Conservation (phyloP, 169 alveolate genomes). For the Cystoisospora suis region DNA sequence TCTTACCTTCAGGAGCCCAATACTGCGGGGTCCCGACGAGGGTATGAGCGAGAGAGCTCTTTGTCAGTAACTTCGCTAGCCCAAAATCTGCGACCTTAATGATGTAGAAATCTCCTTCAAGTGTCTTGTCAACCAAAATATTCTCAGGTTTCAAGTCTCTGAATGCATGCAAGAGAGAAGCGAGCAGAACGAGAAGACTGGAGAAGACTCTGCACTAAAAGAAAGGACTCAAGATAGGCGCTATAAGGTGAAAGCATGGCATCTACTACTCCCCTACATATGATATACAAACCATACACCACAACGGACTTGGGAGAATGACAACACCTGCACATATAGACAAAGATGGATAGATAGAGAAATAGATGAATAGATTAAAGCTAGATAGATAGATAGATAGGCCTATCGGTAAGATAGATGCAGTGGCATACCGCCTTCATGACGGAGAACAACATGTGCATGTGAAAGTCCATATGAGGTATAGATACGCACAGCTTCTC, state of each 20-base stretch:
- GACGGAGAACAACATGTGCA: too few species aligned
- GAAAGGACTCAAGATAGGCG: too few species aligned
- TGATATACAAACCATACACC: too few species aligned
- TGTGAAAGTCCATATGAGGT: too few species aligned
- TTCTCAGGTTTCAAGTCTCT: constrained; percentile 73
- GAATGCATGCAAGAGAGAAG: neutral
- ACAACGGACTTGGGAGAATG: too few species aligned
- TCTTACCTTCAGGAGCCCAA: constrained; percentile 58
- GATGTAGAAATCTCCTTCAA: constrained; percentile 66
- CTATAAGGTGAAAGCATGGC: too few species aligned
- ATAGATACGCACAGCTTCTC: too few species aligned
- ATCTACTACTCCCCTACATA: too few species aligned
- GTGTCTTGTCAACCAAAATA: constrained; percentile 59
- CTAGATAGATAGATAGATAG: too few species aligned
- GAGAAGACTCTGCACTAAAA: too few species aligned
- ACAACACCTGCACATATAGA: neutral
- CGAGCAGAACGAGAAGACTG: neutral
- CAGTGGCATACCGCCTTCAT: too few species aligned
- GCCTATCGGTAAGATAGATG: too few species aligned
- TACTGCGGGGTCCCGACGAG: constrained; percentile 77
- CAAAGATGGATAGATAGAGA: neutral
- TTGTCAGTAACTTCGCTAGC: constrained; percentile 66
- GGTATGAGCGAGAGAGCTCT: constrained; percentile 66
- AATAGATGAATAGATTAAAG: neutral
- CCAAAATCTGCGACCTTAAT: constrained; percentile 77